Percentiles rank a stretch among this genome's conserved stretches.
phyloP scores from a whole-genome alignment of 2,329 filamentous ascomycete genomes.

The Neonectria coccinea region DNA sequence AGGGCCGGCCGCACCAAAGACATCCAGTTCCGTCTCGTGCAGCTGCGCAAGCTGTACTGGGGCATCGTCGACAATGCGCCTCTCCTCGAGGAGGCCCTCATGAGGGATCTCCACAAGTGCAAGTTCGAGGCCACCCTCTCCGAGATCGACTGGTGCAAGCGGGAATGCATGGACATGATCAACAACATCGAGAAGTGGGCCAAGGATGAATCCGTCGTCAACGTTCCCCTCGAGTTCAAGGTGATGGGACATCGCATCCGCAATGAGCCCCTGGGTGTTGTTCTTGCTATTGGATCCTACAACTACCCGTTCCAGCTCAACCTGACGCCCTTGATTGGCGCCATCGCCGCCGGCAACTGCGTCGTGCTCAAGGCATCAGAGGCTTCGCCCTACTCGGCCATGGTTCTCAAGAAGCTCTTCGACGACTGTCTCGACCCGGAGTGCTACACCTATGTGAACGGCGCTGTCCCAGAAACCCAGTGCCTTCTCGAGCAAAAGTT shows the following conservation, averaged over 20 bases:
- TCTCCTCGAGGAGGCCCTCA: constrained; percentile 79
- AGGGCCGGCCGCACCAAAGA: constrained; percentile 83
- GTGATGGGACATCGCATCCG: constrained; percentile 79
- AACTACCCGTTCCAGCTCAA: constrained; percentile 92
- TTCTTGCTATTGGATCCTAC: constrained; percentile 90
- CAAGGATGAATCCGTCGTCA: constrained; percentile 80
- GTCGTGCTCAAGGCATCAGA: constrained; percentile 93
- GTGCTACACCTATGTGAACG: constrained; percentile 84
- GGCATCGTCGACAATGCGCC: constrained; percentile 82
- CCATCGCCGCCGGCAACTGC: constrained; percentile 92
- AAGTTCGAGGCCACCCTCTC: constrained; percentile 77
- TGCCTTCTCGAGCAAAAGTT: constrained; percentile 88
- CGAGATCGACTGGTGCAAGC: constrained; percentile 83
- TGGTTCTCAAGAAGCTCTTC: constrained; percentile 83
- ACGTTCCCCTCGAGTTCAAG: constrained; percentile 76
- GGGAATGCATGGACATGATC: constrained; percentile 83
- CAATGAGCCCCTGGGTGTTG: constrained; percentile 87
- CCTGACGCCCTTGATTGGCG: constrained; percentile 83
- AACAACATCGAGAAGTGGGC: constrained; percentile 84
- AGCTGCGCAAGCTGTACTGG: constrained; percentile 97
- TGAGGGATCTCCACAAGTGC: constrained; percentile 82
- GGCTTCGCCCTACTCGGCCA: constrained; percentile 78
- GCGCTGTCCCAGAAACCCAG: constrained; percentile 82
- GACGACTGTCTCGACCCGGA: constrained; percentile 80
- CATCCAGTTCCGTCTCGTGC: constrained; percentile 82